These are phyloP conservation scores for Tolypocladium endophyticum DNA, from an alignment of 2,329 filamentous ascomycete genomes.

Conservation along the genomic window DNA sequence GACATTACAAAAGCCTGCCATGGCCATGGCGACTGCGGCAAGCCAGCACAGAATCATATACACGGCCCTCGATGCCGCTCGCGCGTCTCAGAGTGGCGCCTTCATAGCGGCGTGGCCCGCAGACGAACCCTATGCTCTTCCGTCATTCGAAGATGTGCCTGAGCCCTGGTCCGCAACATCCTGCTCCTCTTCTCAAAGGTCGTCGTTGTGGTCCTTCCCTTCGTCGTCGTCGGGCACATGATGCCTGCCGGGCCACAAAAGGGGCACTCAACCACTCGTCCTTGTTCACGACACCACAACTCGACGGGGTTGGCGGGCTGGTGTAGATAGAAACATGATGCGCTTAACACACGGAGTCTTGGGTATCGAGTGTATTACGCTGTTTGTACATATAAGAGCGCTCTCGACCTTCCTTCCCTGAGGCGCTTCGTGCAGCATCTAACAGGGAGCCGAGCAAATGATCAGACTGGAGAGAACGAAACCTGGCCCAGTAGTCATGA, in stretches of 20 bases:
- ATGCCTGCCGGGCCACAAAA: background rate
- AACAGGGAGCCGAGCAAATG: background rate
- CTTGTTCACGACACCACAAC: background rate
- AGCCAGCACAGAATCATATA: conserved; percentile 6
- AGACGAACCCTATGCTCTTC: conserved; percentile 11
- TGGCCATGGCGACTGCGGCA: background rate
- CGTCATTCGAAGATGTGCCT: background rate
- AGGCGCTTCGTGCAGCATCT: background rate
- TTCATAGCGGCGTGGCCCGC: conserved; percentile 16
- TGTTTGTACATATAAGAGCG: background rate
- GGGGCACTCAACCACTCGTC: background rate
- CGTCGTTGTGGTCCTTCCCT: background rate
- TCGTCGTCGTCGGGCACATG: conserved; percentile 1
- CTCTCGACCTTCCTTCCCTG: background rate
- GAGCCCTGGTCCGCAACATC: background rate
- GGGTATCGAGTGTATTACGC: background rate
- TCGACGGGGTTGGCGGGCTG: background rate
- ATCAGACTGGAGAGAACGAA: background rate
- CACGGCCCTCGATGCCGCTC: conserved; percentile 13
- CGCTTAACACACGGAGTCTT: background rate
- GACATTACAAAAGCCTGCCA: background rate
- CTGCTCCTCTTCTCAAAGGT: background rate
- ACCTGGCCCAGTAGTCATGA: background rate
- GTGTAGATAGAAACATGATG: background rate
- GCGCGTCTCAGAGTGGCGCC: conserved; percentile 11